Evolutionary conservation across 805 yeast genomes (phyloP).

Genomic region (Lipomyces lipofer): DNA sequence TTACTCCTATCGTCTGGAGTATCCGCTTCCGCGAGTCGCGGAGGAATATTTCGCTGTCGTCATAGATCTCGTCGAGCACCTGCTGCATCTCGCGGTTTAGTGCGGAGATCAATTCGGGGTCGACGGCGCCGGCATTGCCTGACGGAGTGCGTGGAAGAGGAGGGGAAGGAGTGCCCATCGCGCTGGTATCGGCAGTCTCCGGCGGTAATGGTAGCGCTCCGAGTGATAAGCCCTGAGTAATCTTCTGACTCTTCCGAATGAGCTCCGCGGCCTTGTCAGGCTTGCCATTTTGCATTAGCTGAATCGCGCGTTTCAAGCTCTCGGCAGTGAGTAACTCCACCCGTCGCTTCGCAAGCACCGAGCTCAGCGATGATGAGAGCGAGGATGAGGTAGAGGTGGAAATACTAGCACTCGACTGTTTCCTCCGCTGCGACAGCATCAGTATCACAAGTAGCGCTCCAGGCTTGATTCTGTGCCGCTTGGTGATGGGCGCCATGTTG

Average conservation of each 20-base stretch:
- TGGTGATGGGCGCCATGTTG: neutral
- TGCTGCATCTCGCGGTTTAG: slow-evolving; percentile 5
- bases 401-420: neutral
- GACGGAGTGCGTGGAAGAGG: neutral
- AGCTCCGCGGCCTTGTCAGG: slow-evolving; percentile 10
- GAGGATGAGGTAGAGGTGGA: neutral
- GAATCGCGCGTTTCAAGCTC: slow-evolving; percentile 5
- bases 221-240: slow-evolving; percentile 11
- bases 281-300: slow-evolving; percentile 11
- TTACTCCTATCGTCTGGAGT: slow-evolving; percentile 31
- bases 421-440: neutral
- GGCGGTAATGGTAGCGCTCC: slow-evolving; percentile 18
- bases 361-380: neutral
- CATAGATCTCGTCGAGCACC: neutral
- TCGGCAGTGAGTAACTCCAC: slow-evolving; percentile 19
- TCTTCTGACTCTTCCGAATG: slow-evolving; percentile 9
- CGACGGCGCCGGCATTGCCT: slow-evolving; percentile 1
- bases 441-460: slow-evolving; percentile 2
- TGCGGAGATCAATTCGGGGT: neutral
- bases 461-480: slow-evolving; percentile 2
- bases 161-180: neutral
- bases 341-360: slow-evolving; percentile 18
- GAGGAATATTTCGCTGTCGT: slow-evolving; percentile 13
- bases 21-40: slow-evolving; percentile 28
- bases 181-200: neutral